Evolutionary conservation across 306 rosid species (phyloP).

Genomic region (Glycine tomentella): DNA sequence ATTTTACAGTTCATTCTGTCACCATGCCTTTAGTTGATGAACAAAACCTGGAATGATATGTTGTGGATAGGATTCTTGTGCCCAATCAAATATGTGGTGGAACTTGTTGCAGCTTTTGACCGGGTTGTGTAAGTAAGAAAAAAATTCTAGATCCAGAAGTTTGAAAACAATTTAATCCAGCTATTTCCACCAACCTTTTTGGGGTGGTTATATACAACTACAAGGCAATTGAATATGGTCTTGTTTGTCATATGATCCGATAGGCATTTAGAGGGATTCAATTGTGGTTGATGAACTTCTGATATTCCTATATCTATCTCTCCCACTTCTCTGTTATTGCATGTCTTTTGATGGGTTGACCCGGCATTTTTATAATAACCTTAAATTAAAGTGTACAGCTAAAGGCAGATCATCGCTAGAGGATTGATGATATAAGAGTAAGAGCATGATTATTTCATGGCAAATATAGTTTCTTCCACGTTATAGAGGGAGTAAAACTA

Average conservation of each 20-base stretch:
- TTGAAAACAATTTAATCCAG: not conserved
- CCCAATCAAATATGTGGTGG: too few species aligned
- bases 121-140: too few species aligned
- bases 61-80: too few species aligned
- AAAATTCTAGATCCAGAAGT: too few species aligned
- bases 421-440: too few species aligned
- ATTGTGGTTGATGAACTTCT: not conserved
- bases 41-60: too few species aligned
- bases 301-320: not conserved
- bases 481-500: not conserved
- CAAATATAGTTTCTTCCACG: not conserved
- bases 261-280: not conserved
- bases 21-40: not conserved
- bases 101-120: too few species aligned
- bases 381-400: too few species aligned
- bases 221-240: not conserved
- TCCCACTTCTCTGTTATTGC: not conserved
- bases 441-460: too few species aligned
- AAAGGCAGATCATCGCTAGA: too few species aligned
- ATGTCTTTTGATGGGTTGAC: not conserved
- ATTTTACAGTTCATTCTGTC: not conserved
- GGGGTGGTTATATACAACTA: not conserved
- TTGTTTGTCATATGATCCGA: not conserved
- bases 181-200: not conserved
- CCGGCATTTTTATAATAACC: too few species aligned